Evolutionary conservation across 345 rosid species (phyloP).

Genomic region (Heritiera littoralis): DNA sequence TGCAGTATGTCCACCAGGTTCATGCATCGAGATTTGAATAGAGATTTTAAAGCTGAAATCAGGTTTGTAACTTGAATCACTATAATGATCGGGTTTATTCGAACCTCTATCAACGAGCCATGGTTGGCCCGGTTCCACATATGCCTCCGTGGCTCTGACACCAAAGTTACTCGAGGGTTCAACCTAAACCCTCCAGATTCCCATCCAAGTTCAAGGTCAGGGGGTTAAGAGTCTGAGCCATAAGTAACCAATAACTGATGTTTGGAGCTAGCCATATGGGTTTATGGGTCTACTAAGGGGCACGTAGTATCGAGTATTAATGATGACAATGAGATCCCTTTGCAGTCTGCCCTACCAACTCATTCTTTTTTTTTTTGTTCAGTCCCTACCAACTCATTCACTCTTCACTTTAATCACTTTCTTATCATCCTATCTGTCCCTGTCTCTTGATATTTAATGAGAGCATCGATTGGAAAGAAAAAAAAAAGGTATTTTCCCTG

Average conservation of each 20-base stretch:
- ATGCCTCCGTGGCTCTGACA: too few species aligned
- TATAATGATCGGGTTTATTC: too few species aligned
- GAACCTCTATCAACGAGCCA: too few species aligned
- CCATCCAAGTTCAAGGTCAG: neutral
- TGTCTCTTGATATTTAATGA: slow-evolving; percentile 17
- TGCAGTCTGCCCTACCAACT: slow-evolving; percentile 34
- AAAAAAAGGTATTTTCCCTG: neutral
- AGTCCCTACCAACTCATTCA: slow-evolving; percentile 35
- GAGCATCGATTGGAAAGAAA: neutral
- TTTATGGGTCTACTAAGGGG: neutral
- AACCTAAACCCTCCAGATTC: too few species aligned
- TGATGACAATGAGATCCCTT: slow-evolving; percentile 44
- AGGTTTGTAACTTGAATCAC: too few species aligned
- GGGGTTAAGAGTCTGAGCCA: neutral
- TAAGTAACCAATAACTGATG: neutral
- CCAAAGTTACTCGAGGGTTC: too few species aligned
- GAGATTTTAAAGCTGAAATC: too few species aligned
- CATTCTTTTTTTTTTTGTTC: neutral
- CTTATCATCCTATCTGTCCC: neutral
- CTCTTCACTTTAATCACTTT: slow-evolving; percentile 23
- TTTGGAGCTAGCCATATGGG: neutral
- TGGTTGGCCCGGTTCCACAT: too few species aligned
- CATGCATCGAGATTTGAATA: too few species aligned
- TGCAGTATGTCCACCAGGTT: too few species aligned
- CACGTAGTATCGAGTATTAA: slow-evolving; percentile 38